Evolutionary conservation across 2,329 filamentous ascomycete genomes (phyloP).

Genomic region (Colletotrichum sidae): DNA sequence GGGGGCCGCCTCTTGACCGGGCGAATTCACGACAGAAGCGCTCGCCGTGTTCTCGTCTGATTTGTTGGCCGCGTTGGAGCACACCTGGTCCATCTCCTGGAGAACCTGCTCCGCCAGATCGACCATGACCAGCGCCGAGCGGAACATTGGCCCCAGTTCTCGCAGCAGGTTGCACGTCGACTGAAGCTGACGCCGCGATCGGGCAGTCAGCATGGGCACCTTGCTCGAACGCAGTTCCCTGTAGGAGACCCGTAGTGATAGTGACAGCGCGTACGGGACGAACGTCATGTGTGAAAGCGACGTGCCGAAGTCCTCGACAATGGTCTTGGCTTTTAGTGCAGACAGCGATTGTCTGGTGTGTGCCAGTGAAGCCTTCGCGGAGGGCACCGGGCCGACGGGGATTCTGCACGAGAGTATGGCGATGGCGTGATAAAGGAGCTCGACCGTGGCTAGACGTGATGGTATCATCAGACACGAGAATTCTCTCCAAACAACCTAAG

Average conservation of each 20-base stretch:
- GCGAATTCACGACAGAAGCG: conserved; percentile 19
- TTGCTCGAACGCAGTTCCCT: conserved; percentile 40
- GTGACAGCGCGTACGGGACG: conserved; percentile 41
- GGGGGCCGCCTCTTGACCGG: conserved; percentile 10
- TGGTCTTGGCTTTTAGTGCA: conserved; percentile 38
- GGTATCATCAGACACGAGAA: neutral
- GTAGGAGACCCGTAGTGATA: conserved; percentile 41
- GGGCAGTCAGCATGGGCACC: conserved; percentile 36
- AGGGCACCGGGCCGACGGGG: conserved; percentile 25
- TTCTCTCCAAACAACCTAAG: too few relatives aligned
- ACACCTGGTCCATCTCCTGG: conserved; percentile 40
- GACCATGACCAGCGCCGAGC: conserved; percentile 41
- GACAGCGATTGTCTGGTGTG: conserved; percentile 38
- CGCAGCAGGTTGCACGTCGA: conserved; percentile 39
- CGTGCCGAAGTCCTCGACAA: conserved; percentile 38
- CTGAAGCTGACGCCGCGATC: conserved; percentile 37
- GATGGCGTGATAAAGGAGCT: conserved; percentile 41
- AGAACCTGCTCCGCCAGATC: conserved; percentile 40
- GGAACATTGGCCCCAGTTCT: conserved; percentile 39
- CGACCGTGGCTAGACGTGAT: conserved; percentile 35
- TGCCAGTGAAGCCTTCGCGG: conserved; percentile 32
- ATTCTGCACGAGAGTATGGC: conserved; percentile 39
- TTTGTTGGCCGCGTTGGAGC: conserved; percentile 31
- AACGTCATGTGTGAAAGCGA: conserved; percentile 41
- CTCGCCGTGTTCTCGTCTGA: conserved; percentile 11